Conservation (phyloP, 257 asterid genomes). For the Orobanche coerulescens region DNA sequence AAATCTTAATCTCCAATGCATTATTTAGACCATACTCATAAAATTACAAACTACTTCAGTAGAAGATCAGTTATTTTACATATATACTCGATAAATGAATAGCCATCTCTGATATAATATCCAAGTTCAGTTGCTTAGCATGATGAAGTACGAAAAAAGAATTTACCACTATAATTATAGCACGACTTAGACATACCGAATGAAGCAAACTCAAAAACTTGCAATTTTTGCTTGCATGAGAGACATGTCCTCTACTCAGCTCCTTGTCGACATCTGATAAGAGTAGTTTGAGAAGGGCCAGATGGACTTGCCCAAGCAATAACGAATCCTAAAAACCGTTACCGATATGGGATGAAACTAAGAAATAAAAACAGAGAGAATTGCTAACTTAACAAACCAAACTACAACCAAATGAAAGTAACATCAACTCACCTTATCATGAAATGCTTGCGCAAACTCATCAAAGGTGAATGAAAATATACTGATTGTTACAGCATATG, state of each 20-base stretch:
- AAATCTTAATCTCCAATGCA: conserved; percentile 11
- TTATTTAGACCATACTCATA: conserved; percentile 1
- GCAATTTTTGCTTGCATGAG: conserved; percentile 70
- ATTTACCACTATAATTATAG: conserved; percentile 9
- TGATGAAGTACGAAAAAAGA: conserved; percentile 8
- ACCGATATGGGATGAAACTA: conserved; percentile 19
- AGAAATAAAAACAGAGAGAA: conserved; percentile 16
- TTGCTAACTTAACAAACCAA: conserved; percentile 12
- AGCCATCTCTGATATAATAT: conserved; percentile 1
- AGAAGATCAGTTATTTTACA: conserved; percentile 5
- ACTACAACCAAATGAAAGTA: not conserved
- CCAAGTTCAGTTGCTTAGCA: not conserved
- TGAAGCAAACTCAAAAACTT: conserved; percentile 67
- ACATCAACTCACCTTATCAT: conserved; percentile 59
- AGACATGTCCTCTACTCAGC: conserved; percentile 40
- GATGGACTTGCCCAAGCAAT: conserved; percentile 84
- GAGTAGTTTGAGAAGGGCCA: conserved; percentile 71
- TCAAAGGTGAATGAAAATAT: conserved; percentile 65
- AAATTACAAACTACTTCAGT: conserved; percentile 2
- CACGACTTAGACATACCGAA: conserved; percentile 33
- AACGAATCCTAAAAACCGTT: conserved; percentile 58
- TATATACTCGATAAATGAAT: not conserved
- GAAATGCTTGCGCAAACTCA: conserved; percentile 75
- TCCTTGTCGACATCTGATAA: conserved; percentile 62
- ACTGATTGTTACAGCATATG: conserved; percentile 57